These are phyloP conservation scores for Coelastrella sp. DNA, from an alignment of 139 green algal species.

Conservation along the genomic window DNA sequence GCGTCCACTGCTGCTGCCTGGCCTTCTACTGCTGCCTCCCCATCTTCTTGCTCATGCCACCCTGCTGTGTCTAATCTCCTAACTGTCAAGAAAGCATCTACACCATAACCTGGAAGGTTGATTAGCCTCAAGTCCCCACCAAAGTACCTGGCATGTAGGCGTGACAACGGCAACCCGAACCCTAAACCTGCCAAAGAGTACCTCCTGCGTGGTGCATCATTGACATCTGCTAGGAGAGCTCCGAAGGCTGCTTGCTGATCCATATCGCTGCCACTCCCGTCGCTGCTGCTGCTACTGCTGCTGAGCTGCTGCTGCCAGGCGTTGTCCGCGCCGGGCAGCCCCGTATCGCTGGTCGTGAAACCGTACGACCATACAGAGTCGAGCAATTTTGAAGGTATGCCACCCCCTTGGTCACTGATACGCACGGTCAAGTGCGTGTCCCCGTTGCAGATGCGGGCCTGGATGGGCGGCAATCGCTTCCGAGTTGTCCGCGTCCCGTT, in stretches of 20 bases:
- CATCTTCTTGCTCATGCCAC: constrained; percentile 27
- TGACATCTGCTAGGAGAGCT: not conserved
- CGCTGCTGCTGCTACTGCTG: constrained; percentile 7
- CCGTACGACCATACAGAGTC: constrained; percentile 81
- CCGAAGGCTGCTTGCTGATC: not conserved
- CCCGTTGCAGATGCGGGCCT: constrained; percentile 76
- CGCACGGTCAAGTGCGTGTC: constrained; percentile 61
- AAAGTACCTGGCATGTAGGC: constrained; percentile 92
- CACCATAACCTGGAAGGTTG: constrained; percentile 82
- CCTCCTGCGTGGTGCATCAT: not conserved
- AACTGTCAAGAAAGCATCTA: constrained; percentile 83
- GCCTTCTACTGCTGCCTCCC: constrained; percentile 27
- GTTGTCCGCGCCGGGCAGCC: not conserved
- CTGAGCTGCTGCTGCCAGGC: not conserved
- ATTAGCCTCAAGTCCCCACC: constrained; percentile 77
- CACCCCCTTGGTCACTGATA: constrained; percentile 85
- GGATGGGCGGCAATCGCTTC: constrained; percentile 12
- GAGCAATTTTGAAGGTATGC: constrained; percentile 67
- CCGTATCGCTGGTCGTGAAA: constrained; percentile 65
- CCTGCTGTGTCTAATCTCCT: constrained; percentile 62
- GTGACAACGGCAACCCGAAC: constrained; percentile 90
- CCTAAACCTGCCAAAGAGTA: constrained; percentile 84
- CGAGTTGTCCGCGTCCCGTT: not conserved
- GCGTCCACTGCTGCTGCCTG: not conserved
- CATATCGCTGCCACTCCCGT: not conserved